Evolutionary conservation across 441 rosid species (phyloP).

Genomic region (Jatropha podagrica): DNA sequence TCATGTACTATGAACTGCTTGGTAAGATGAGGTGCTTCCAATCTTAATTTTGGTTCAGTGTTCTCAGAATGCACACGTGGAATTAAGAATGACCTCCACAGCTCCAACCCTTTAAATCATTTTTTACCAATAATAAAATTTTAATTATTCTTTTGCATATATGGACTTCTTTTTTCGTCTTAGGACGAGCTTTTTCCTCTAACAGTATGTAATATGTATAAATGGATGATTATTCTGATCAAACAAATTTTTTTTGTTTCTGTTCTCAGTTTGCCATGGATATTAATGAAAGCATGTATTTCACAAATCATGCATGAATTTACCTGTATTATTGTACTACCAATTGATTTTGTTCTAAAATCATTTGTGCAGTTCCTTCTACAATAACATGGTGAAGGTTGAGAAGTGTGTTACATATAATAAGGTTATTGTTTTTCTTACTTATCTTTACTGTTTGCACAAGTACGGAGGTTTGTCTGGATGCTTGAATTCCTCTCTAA

Average conservation of each 20-base stretch:
- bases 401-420: conserved; percentile 81
- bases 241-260: too few species aligned
- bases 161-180: too few species aligned
- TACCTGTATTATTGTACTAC: neutral
- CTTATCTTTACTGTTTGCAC: neutral
- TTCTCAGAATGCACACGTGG: neutral
- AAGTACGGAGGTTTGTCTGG: neutral
- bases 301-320: neutral
- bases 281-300: neutral
- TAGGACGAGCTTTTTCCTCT: too few species aligned
- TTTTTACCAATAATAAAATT: too few species aligned
- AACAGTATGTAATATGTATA: too few species aligned
- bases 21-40: neutral
- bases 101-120: too few species aligned
- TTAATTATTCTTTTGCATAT: too few species aligned
- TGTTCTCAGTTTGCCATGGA: neutral
- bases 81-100: neutral
- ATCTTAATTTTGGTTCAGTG: neutral
- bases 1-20: neutral
- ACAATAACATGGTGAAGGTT: conserved; percentile 84
- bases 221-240: too few species aligned
- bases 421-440: conserved; percentile 43
- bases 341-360: conserved; percentile 18
- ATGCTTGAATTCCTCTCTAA: neutral
- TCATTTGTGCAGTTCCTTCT: conserved; percentile 61